A percentile compares a stretch with the other conserved stretches of the same genome.
Evolutionary conservation across 179 eudicot genomes (phyloP).

Genomic region (Vitellaria paradoxa): DNA sequence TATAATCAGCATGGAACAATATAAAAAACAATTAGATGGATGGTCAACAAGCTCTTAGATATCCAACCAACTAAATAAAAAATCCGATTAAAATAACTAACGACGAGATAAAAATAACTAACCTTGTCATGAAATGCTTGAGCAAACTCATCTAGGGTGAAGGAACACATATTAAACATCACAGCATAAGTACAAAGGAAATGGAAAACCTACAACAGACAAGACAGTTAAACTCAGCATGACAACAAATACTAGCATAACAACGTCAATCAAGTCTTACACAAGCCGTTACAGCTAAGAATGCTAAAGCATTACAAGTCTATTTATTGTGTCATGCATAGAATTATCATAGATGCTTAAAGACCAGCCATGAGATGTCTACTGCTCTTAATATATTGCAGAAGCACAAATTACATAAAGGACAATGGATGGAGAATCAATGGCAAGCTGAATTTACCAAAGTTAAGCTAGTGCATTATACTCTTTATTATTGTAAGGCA

Average conservation of each 20-base stretch:
- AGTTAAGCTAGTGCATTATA: background rate
- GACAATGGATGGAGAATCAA: background rate
- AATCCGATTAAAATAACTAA: background rate
- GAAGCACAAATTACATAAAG: background rate
- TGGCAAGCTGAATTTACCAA: background rate
- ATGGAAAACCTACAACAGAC: constrained; percentile 68
- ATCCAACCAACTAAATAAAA: background rate
- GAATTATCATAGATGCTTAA: background rate
- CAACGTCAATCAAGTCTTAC: constrained; percentile 4
- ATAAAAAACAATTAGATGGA: background rate
- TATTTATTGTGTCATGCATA: background rate
- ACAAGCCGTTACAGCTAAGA: background rate
- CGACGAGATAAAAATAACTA: constrained; percentile 18
- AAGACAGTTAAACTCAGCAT: constrained; percentile 19
- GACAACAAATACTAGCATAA: background rate
- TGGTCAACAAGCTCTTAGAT: constrained; percentile 1
- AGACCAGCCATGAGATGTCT: background rate
- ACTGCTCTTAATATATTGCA: background rate
- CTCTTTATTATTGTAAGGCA: no score
- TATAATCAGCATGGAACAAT: constrained; percentile 8
- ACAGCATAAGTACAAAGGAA: constrained; percentile 81
- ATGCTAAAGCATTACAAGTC: background rate
- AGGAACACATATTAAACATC: constrained; percentile 52
- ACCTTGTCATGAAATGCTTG: constrained; percentile 84
- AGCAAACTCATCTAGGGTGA: constrained; percentile 85